Evolutionary conservation across 1,284 basidiomycete genomes (phyloP), one percentile per base, ranked within the genome.

Genomic region (Earliella scabrosa): DNA sequence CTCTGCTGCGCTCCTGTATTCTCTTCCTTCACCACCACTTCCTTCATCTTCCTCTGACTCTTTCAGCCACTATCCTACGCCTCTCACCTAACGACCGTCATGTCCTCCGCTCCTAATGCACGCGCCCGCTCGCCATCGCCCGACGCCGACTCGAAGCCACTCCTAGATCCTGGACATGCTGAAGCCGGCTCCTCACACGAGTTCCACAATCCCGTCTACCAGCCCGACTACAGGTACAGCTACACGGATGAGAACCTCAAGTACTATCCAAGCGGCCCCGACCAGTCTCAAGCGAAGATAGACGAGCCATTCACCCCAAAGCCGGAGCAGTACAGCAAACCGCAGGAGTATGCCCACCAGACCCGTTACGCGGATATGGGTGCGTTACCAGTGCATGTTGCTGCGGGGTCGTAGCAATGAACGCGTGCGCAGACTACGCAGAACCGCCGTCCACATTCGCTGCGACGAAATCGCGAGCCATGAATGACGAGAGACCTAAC

Each of bases 181-280:
- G 45, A 51, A 41, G 50, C 55, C 6, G 44, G 45, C 18, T 29
- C 48, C 11, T 54, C 60, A 2, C 52, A 55, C 14, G 46, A 56
- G 20, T 39, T 46, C 31, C 39, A 57, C 16, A 52, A 56, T 38
- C 50, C 60, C 10, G 40, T 41, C 36, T 60, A 63, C 20, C 52
- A 63, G 32, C 59, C 56, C 18, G 56, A 61, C 4, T 54, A 63
- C 39, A 50, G 56, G 14, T 60, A 56, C 51, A 63, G 56, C 53
- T 63, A 63, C 50, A 59, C 59, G 26, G 61, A 63, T 39, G 61
- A 63, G 49, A 45, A 59, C 59, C 54, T 57, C 54, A 61, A 61
- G 34, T 54, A 57, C 57, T 59, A 63, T 27, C 59, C 61, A 4
- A 61, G 56, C 36, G 58, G 60, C 8, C 60, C 60, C 18, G 26